Percentiles rank a stretch among this genome's conserved stretches.
Evolutionary conservation across 176 grass and related monocot genomes (phyloP).

Genomic region (Hordeum marinum): DNA sequence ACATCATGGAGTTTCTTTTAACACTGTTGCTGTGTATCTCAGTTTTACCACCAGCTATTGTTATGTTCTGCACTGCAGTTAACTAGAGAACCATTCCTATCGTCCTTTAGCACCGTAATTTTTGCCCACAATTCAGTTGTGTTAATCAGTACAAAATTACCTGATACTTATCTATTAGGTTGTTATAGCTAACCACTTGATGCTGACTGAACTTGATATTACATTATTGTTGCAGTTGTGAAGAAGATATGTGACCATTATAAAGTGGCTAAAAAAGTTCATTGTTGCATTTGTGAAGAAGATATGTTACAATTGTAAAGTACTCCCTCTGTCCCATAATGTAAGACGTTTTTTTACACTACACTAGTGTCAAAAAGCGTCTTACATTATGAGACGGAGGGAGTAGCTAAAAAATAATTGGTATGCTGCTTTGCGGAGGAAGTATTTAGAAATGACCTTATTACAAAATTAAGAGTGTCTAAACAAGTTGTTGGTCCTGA

Average conservation of each 20-base stretch:
- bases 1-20: neutral
- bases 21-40: neutral
- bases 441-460: neutral
- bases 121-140: neutral
- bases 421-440: neutral
- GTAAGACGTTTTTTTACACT: no score
- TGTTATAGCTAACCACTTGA: neutral
- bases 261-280: no score
- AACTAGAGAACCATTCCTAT: neutral
- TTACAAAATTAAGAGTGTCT: neutral
- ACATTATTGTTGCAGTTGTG: neutral
- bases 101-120: neutral
- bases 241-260: no score
- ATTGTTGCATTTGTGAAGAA: no score
- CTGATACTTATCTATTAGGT: neutral
- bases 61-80: neutral
- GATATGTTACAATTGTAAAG: no score
- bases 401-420: no score
- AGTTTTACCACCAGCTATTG: neutral
- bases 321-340: no score
- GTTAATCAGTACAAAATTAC: neutral
- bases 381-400: no score
- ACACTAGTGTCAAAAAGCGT: no score
- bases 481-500: neutral
- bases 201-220: neutral